Evolutionary conservation across 257 asterid species (phyloP).

Genomic region (Salvia miltiorrhiza): DNA sequence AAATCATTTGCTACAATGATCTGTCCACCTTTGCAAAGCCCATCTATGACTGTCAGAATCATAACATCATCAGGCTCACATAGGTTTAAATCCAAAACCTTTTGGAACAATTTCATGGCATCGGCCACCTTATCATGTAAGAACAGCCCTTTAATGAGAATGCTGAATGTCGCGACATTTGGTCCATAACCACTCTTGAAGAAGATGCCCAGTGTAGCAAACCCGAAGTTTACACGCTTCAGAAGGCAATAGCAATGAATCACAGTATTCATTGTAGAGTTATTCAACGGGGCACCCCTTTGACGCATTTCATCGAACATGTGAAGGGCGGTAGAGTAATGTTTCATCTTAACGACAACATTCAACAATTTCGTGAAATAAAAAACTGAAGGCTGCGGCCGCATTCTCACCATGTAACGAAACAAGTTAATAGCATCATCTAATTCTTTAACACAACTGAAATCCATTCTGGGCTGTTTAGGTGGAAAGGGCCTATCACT

Average conservation of each 20-base stretch:
- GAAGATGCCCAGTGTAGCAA: not conserved
- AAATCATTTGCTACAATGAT: not conserved
- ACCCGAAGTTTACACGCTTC: not conserved
- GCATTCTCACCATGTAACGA: not conserved
- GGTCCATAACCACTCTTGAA: not conserved
- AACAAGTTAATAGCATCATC: not conserved
- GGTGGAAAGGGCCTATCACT: not conserved
- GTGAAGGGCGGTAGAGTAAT: not conserved
- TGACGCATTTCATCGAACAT: not conserved
- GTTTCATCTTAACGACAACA: not conserved
- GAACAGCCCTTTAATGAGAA: not conserved
- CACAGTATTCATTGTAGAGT: not conserved
- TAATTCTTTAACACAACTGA: not conserved
- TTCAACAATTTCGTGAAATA: not conserved
- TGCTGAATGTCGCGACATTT: not conserved
- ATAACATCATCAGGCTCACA: not conserved
- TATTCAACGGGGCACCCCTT: not conserved
- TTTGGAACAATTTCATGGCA: not conserved
- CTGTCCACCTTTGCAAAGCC: not conserved
- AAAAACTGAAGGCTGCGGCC: not conserved
- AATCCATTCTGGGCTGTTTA: not conserved
- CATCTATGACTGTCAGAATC: not conserved
- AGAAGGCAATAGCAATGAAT: not conserved
- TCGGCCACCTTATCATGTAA: not conserved
- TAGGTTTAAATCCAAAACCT: not conserved